These are phyloP conservation scores for Saitozyma sp. DNA, from an alignment of 768 basidiomycete species.

Conservation along the genomic window DNA sequence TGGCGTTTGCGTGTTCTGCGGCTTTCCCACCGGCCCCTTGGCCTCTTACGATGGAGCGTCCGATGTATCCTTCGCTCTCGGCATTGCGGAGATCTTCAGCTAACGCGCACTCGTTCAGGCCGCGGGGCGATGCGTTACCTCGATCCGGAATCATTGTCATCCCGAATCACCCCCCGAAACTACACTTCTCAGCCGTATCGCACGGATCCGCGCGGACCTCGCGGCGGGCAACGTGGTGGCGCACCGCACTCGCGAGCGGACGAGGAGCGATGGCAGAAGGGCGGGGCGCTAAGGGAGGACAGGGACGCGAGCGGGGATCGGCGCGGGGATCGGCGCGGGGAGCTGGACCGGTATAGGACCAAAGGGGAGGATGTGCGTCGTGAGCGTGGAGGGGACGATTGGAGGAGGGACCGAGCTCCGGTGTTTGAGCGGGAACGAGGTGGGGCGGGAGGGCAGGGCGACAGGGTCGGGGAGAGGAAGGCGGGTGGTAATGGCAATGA, in stretches of 20 bases:
- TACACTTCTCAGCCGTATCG: conserved; percentile 22
- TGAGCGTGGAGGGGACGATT: conserved; percentile 5
- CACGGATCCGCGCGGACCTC: conserved; percentile 13
- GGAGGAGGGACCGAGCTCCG: background rate
- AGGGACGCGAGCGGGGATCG: background rate
- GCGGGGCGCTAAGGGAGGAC: background rate
- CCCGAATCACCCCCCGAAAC: conserved; percentile 20
- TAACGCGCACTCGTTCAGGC: conserved; percentile 22
- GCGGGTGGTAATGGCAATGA: conserved; percentile 2
- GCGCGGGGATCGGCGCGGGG: background rate
- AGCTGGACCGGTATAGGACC: conserved; percentile 16
- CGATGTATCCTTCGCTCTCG: too few species aligned
- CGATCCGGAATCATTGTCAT: conserved; percentile 37
- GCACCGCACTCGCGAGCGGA: conserved; percentile 5
- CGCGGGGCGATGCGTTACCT: conserved; percentile 50
- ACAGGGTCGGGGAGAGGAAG: background rate
- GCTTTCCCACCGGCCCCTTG: too few species aligned
- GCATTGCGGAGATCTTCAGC: background rate
- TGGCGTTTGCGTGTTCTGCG: too few species aligned
- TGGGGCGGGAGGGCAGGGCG: conserved; percentile 14
- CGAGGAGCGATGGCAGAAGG: conserved; percentile 24
- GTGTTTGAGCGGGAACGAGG: conserved; percentile 12
- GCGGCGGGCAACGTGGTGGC: conserved; percentile 2
- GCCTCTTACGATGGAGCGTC: too few species aligned
- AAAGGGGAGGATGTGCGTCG: conserved; percentile 8